These are phyloP conservation scores for Jamesozyma rosinii DNA, from an alignment of 805 yeast genomes.

Conservation along the genomic window DNA sequence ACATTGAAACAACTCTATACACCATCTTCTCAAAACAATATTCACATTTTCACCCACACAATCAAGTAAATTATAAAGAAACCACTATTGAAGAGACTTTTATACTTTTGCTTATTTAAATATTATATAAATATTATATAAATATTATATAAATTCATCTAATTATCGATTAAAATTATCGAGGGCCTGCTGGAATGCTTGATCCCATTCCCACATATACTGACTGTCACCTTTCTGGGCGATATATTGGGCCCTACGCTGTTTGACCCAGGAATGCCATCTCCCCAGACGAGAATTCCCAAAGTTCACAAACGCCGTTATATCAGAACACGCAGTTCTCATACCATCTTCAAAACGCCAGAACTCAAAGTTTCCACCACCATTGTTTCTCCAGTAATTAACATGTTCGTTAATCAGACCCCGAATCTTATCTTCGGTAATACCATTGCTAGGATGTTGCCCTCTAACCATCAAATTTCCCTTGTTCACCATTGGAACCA, in stretches of 20 bases:
- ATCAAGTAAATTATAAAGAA: too few relatives aligned
- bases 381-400: conserved; percentile 61
- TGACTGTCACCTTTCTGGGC: conserved; percentile 44
- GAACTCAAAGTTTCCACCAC: conserved; percentile 59
- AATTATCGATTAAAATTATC: conserved; percentile 14
- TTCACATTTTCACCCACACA: too few relatives aligned
- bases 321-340: conserved; percentile 64
- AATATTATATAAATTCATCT: too few relatives aligned
- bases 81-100: too few relatives aligned
- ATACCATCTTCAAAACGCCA: conserved; percentile 77
- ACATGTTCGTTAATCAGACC: conserved; percentile 37
- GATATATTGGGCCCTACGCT: conserved; percentile 57
- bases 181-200: conserved; percentile 66
- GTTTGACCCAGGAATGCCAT: conserved; percentile 52
- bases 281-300: conserved; percentile 71
- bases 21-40: too few relatives aligned
- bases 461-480: conserved; percentile 42
- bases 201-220: conserved; percentile 81
- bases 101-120: too few relatives aligned
- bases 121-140: too few relatives aligned
- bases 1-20: too few relatives aligned
- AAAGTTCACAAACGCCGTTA: conserved; percentile 55
- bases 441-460: conserved; percentile 16
- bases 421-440: conserved; percentile 30
- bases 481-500: conserved; percentile 59